phyloP scores from a whole-genome alignment of 805 yeast species.

The Myxozyma geophila region DNA sequence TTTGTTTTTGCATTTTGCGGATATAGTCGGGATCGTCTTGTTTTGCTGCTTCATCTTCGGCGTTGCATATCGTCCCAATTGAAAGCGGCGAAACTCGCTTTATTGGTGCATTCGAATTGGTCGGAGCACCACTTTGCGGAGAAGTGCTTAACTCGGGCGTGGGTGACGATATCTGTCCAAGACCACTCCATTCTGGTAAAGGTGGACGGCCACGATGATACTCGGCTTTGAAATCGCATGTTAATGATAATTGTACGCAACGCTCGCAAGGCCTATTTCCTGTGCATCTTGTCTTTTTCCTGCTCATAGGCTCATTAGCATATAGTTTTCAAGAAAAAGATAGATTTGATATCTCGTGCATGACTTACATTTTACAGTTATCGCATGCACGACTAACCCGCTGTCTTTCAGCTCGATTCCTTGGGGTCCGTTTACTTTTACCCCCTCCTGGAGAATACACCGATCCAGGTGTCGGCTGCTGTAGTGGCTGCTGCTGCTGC shows the following conservation, averaged over 20 bases:
- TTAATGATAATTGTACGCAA: conserved; percentile 20
- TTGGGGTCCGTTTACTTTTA: background rate
- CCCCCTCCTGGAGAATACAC: too few species aligned
- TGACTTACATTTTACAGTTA: conserved; percentile 15
- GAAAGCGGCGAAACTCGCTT: conserved; percentile 1
- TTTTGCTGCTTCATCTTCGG: conserved; percentile 5
- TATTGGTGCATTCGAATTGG: background rate
- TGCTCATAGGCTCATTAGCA: background rate
- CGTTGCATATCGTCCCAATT: conserved; percentile 4
- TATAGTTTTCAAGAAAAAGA: background rate
- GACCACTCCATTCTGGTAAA: conserved; percentile 23
- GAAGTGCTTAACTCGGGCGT: background rate
- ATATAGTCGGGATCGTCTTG: conserved; percentile 22
- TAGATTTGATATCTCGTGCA: too few species aligned
- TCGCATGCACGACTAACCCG: conserved; percentile 30
- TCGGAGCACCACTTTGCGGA: background rate
- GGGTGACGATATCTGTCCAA: background rate
- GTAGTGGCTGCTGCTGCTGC: too few species aligned
- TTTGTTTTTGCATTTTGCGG: conserved; percentile 7
- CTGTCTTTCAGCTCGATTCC: background rate
- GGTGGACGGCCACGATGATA: conserved; percentile 32
- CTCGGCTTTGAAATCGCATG: conserved; percentile 27
- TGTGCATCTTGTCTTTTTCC: conserved; percentile 26
- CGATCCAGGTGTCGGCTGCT: too few species aligned
- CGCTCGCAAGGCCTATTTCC: conserved; percentile 26